These are phyloP conservation scores for Lasiosphaeris hirsuta DNA, from an alignment of 495 filamentous ascomycete species.

Conservation along the genomic window DNA sequence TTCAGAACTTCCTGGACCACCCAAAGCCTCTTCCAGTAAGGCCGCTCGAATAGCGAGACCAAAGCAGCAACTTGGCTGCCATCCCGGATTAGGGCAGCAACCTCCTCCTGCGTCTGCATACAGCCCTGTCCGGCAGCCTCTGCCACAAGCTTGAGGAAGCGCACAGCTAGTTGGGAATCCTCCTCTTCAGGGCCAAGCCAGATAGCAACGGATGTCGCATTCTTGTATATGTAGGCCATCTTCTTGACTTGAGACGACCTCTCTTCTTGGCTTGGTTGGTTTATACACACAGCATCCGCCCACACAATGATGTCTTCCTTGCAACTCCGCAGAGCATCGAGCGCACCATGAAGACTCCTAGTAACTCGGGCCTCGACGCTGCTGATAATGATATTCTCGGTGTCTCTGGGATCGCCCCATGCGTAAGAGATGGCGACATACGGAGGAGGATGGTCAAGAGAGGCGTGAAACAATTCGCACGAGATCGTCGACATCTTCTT, in stretches of 20 bases:
- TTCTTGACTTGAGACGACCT: constrained; percentile 14
- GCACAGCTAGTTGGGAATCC: constrained; percentile 10
- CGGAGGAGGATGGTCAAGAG: constrained; percentile 11
- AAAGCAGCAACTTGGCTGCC: constrained; percentile 16
- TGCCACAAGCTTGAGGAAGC: constrained; percentile 2
- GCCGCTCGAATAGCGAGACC: constrained; percentile 29
- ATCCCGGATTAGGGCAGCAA: not conserved
- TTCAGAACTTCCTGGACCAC: constrained; percentile 2
- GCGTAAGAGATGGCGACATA: constrained; percentile 28
- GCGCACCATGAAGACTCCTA: constrained; percentile 18
- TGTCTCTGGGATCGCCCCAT: constrained; percentile 26
- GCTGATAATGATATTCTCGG: constrained; percentile 17
- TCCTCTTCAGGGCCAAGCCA: constrained; percentile 20
- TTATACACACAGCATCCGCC: constrained; percentile 26
- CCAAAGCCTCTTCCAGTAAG: constrained; percentile 22
- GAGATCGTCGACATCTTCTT: constrained; percentile 10
- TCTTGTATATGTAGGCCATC: constrained; percentile 20
- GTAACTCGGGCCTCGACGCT: constrained; percentile 17
- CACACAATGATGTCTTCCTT: constrained; percentile 11
- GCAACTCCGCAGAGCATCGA: constrained; percentile 16
- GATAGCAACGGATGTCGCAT: constrained; percentile 14
- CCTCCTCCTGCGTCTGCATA: not conserved
- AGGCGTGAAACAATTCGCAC: constrained; percentile 22
- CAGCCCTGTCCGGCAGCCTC: not conserved
- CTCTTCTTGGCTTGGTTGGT: constrained; percentile 19